These are phyloP conservation scores for Backusella circina DNA, from an alignment of 192 early-diverging fungal genomes.

Conservation along the genomic window DNA sequence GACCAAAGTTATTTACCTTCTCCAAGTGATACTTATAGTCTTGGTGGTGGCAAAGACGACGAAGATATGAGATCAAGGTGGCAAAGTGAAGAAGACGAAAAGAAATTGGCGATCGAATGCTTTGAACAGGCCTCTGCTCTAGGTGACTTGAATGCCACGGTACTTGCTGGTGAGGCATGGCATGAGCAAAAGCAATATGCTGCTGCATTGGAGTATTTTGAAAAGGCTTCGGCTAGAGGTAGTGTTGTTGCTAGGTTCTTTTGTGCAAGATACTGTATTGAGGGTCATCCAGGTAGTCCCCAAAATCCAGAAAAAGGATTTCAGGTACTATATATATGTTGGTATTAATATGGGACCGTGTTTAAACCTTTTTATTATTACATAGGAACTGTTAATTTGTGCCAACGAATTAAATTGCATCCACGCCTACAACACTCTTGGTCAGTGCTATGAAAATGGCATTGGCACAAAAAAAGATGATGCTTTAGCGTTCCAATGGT, in stretches of 20 bases:
- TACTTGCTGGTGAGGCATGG: slow-evolving; percentile 25
- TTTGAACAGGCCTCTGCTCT: slow-evolving; percentile 28
- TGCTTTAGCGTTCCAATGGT: slow-evolving; percentile 20
- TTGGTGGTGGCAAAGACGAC: not conserved
- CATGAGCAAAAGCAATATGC: slow-evolving; percentile 26
- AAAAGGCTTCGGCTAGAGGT: slow-evolving; percentile 24
- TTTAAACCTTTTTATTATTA: not conserved
- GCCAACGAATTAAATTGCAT: slow-evolving; percentile 26
- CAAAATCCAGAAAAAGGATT: slow-evolving; percentile 17
- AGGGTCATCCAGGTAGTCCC: slow-evolving; percentile 18
- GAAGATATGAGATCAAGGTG: not conserved
- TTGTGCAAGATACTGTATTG: slow-evolving; percentile 24
- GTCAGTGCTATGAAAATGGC: slow-evolving; percentile 33
- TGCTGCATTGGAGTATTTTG: slow-evolving; percentile 24
- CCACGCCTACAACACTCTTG: slow-evolving; percentile 26
- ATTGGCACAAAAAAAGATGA: slow-evolving; percentile 12
- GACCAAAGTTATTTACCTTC: not conserved
- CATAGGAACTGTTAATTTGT: slow-evolving; percentile 21
- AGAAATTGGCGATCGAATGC: slow-evolving; percentile 7
- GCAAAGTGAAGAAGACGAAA: slow-evolving; percentile 8
- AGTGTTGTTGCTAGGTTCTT: slow-evolving; percentile 18
- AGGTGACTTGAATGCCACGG: slow-evolving; percentile 28
- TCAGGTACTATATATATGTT: slow-evolving; percentile 4
- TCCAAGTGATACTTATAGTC: not conserved
- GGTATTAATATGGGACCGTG: not conserved